phyloP scores from a whole-genome alignment of 169 alveolate genomes.

The Blepharisma undulans region DNA sequence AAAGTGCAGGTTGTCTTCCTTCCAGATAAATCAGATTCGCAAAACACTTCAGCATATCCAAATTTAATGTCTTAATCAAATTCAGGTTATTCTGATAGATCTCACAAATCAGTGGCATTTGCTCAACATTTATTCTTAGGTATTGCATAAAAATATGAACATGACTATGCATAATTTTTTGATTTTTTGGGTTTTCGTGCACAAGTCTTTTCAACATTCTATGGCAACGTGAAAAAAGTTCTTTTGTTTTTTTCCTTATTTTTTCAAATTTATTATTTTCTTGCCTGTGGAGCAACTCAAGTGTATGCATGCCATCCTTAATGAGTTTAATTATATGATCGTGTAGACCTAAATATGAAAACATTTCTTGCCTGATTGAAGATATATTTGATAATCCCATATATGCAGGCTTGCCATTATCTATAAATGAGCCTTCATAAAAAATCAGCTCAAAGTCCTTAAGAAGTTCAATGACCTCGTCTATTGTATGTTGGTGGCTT shows the following conservation, averaged over 20 bases:
- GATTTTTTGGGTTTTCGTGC: slow-evolving; percentile 36
- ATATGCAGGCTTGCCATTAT: not conserved
- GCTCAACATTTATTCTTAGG: slow-evolving; percentile 26
- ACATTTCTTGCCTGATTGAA: not conserved
- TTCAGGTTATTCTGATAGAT: slow-evolving; percentile 9
- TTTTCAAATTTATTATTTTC: not conserved
- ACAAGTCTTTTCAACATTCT: not conserved
- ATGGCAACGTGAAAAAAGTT: not conserved
- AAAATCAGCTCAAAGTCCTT: not conserved
- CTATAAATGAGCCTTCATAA: not conserved
- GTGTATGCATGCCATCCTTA: slow-evolving; percentile 1
- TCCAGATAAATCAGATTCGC: not conserved
- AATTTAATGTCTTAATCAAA: not conserved
- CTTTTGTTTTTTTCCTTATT: not conserved
- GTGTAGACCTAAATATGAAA: not conserved
- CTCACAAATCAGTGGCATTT: slow-evolving; percentile 22
- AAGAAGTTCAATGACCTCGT: not conserved
- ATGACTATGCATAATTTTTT: not conserved
- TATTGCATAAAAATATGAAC: slow-evolving; percentile 15
- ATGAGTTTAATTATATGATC: not conserved
- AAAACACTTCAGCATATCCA: not conserved
- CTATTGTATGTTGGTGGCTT: slow-evolving; percentile 5
- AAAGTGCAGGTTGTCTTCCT: slow-evolving; percentile 28
- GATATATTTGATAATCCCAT: not conserved
- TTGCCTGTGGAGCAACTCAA: not conserved